Conservation (phyloP, 2,329 filamentous ascomycete species). For the Nakataea oryzae region DNA sequence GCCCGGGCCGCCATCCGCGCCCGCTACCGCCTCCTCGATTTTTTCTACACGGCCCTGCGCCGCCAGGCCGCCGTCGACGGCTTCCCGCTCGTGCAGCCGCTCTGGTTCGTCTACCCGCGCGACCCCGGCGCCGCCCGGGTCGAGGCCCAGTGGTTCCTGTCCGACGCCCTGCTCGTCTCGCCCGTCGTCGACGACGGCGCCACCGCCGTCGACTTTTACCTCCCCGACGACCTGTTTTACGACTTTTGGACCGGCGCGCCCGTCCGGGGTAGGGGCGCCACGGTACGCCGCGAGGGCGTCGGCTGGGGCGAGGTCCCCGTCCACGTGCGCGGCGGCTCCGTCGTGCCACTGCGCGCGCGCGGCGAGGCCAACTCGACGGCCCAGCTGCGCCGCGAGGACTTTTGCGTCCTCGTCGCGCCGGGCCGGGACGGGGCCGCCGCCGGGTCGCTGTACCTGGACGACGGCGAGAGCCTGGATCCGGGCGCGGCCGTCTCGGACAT, state of each 20-base stretch:
- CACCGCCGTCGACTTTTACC: constrained; percentile 33
- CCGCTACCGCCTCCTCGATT: constrained; percentile 72
- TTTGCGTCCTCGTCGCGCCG: constrained; percentile 56
- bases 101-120: constrained; percentile 60
- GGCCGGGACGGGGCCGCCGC: constrained; percentile 40
- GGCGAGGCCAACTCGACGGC: constrained; percentile 48
- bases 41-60: constrained; percentile 65
- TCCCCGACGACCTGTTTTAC: constrained; percentile 37
- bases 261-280: constrained; percentile 30
- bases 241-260: constrained; percentile 34
- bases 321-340: constrained; percentile 55
- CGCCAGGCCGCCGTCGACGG: constrained; percentile 45
- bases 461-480: constrained; percentile 52
- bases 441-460: constrained; percentile 62
- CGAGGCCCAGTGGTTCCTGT: constrained; percentile 41
- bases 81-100: constrained; percentile 54
- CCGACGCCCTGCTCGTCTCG: constrained; percentile 34
- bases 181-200: constrained; percentile 35
- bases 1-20: constrained; percentile 59
- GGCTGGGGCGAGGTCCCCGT: constrained; percentile 61
- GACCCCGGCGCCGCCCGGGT: constrained; percentile 33
- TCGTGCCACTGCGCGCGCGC: constrained; percentile 59
- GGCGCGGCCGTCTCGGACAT: not conserved
- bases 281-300: constrained; percentile 26
- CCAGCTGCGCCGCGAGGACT: constrained; percentile 51